phyloP scores from a whole-genome alignment of 2,329 filamentous ascomycete genomes.

The Acephala macrosclerotiorum region DNA sequence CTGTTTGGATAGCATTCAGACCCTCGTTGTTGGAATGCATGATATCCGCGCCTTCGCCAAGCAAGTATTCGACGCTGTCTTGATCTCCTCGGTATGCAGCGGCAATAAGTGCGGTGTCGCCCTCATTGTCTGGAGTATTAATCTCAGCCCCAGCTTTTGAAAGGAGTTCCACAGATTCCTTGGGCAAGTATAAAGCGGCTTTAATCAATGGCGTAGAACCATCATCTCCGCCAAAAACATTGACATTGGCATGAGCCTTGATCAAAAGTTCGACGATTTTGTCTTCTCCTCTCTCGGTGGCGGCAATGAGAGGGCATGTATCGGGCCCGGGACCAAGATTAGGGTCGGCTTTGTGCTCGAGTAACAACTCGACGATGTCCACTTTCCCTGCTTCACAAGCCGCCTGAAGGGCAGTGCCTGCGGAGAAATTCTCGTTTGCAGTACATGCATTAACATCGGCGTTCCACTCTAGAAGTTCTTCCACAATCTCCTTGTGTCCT shows the following conservation, averaged over 20 bases:
- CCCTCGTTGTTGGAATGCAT: slow-evolving; percentile 6
- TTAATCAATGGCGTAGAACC: not conserved
- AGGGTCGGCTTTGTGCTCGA: slow-evolving; percentile 2
- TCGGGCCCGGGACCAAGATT: not conserved
- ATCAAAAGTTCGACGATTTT: slow-evolving; percentile 9
- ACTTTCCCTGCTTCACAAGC: slow-evolving; percentile 5
- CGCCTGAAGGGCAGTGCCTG: slow-evolving; percentile 7
- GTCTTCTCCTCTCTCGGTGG: slow-evolving; percentile 4
- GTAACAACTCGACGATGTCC: slow-evolving; percentile 5
- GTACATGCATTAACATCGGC: slow-evolving; percentile 9
- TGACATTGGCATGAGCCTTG: slow-evolving; percentile 5
- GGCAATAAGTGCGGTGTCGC: slow-evolving; percentile 15
- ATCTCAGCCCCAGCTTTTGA: slow-evolving; percentile 10
- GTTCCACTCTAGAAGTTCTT: not conserved
- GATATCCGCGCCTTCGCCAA: slow-evolving; percentile 10
- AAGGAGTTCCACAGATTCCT: slow-evolving; percentile 10
- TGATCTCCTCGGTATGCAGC: slow-evolving; percentile 8
- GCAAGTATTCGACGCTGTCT: slow-evolving; percentile 1
- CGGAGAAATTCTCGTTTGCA: slow-evolving; percentile 9
- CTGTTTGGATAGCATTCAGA: slow-evolving; percentile 1
- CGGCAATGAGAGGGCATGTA: slow-evolving; percentile 8
- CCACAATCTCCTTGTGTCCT: not conserved
- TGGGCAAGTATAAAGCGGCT: not conserved
- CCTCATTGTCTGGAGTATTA: slow-evolving; percentile 1
- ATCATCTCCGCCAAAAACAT: slow-evolving; percentile 1